Percentiles rank a stretch among this genome's conserved stretches.
Evolutionary conservation across 2,329 filamentous ascomycete genomes (phyloP).

Genomic region (Alternaria sp.): DNA sequence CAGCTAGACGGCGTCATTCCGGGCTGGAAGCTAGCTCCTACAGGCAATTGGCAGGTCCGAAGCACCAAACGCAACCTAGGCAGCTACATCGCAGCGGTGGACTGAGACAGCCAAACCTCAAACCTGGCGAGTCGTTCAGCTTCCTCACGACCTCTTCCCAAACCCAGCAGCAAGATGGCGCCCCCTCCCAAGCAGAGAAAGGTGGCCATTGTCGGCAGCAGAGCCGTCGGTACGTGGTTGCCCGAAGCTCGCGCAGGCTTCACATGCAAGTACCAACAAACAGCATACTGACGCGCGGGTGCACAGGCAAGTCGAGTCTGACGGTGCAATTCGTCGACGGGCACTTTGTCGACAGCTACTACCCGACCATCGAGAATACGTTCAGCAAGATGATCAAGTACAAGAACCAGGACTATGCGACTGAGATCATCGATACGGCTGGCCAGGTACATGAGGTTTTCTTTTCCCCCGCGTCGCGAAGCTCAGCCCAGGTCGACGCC

Average conservation of each 20-base stretch:
- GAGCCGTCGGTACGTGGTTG: conserved; percentile 76
- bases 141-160: conserved; percentile 14
- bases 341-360: conserved; percentile 98
- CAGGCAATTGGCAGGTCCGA: conserved; percentile 28
- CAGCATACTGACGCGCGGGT: conserved; percentile 21
- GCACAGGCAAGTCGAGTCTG: conserved; percentile 90
- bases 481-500: conserved; percentile 18
- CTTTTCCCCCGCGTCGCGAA: conserved; percentile 22
- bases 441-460: conserved; percentile 71
- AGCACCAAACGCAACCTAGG: conserved; percentile 26
- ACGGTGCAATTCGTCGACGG: conserved; percentile 97
- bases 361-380: conserved; percentile 98
- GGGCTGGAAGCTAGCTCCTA: conserved; percentile 26
- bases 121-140: conserved; percentile 34
- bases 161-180: conserved; percentile 60
- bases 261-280: conserved; percentile 13
- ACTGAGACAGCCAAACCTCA: conserved; percentile 21
- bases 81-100: conserved; percentile 28
- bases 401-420: conserved; percentile 91
- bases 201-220: conserved; percentile 93
- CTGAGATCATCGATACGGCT: conserved; percentile 97
- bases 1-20: conserved; percentile 31
- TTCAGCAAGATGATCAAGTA: conserved; percentile 95
- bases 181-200: conserved; percentile 82
- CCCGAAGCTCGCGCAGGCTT: conserved; percentile 18